Base-by-base conservation (phyloP, 108 stramenopile genomes). In the Ochromonas danica region DNA sequence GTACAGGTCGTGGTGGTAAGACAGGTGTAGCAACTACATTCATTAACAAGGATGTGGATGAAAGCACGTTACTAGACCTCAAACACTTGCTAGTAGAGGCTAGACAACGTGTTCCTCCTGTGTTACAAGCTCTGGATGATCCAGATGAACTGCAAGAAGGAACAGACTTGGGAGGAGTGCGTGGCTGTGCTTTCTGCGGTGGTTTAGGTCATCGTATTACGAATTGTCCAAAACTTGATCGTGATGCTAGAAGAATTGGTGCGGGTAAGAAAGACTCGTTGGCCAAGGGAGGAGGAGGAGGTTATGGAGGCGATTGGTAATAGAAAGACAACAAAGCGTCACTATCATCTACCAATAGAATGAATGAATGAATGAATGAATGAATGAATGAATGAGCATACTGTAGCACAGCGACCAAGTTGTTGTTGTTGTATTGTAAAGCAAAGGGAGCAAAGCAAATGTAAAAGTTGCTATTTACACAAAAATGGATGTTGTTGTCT, bases 11-110 rank as follows among this genome's bases (percentile, higher is more conserved):
- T 14, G 92, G 95, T 79, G 98, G 98, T 0, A 96, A 96, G 81
- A 98, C 97, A 0, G 98, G 97, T 36, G 98, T 99, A 0, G 98
- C 97, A 1, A 99, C 98, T 17, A 99, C 98, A 0, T 99, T 98
- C 80, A 96, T 99, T 84, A 98, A 99, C 87, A 97, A 97, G 81
- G 87, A 81, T 67, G 79, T 70, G 27, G 51, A 57, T 40, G 94
- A 96, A 81, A 92, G 92, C 1, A 91, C 93, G 0, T 78, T 99
- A 39, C 81, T 99, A 71, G 97, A 99, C 85, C 82, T 99, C 41
- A 98, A 98, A 81, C 97, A 97, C 78, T 83, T 99, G 77, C 88
- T 99, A 60, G 89, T 90, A 62, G 98, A 98, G 86, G 98, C 98
- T 0, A 92, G 94, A 72, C 98, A 99, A 86, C 92, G 95, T 3